Conservation (phyloP, 169 alveolate species). For the Eimeria necatrix region DNA sequence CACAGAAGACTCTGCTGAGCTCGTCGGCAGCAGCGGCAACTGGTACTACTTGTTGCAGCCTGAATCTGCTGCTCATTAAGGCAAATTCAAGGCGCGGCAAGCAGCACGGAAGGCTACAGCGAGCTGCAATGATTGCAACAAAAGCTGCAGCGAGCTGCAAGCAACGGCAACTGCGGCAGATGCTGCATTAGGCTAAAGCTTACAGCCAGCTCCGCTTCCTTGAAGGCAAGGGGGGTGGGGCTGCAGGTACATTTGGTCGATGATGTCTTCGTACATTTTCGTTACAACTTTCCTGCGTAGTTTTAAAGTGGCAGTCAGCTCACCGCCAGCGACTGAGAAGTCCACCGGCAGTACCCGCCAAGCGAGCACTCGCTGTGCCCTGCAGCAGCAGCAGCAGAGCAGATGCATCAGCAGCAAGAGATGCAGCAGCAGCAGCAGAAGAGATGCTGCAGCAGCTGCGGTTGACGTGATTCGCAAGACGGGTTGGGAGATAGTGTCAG, state of each 20-base stretch:
- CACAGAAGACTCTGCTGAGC: not conserved
- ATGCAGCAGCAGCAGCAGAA: not conserved
- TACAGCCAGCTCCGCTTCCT: not conserved
- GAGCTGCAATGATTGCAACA: not conserved
- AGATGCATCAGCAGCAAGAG: not conserved
- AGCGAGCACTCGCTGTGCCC: conserved; percentile 88
- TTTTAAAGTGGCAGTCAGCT: conserved; percentile 91
- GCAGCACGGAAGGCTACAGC: not conserved
- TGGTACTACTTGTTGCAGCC: not conserved
- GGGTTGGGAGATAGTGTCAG: too few species aligned
- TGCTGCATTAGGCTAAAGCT: not conserved
- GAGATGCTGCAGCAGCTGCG: not conserved
- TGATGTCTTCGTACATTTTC: conserved; percentile 82
- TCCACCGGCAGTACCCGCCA: conserved; percentile 86
- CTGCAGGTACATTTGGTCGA: conserved; percentile 87
- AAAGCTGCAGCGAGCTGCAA: too few species aligned
- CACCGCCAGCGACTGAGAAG: conserved; percentile 89
- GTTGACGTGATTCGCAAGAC: not conserved
- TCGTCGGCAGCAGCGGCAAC: not conserved
- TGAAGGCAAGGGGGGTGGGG: conserved; percentile 76
- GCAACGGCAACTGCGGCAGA: not conserved
- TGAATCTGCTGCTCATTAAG: not conserved
- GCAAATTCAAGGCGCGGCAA: not conserved
- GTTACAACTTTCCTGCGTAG: conserved; percentile 87
- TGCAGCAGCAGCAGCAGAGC: conserved; percentile 28